These are phyloP conservation scores for Phytophthora rubi DNA, from an alignment of 352 stramenopile species.

Conservation along the genomic window DNA sequence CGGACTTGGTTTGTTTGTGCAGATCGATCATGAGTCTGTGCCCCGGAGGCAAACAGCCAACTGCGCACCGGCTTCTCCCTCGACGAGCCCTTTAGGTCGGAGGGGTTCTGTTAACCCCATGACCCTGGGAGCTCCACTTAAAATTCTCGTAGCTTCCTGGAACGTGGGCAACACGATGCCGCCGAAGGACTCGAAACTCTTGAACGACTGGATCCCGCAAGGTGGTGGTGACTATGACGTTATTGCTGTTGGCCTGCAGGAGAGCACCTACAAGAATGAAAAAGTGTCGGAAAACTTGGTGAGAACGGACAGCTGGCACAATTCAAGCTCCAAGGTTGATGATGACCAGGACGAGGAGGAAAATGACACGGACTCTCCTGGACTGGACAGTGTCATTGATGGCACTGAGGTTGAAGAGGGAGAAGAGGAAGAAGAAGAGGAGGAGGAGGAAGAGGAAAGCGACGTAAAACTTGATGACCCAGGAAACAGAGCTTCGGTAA, in stretches of 20 bases:
- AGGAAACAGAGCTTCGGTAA: constrained; percentile 4
- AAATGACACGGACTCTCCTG: constrained; percentile 5
- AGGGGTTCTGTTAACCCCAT: constrained; percentile 20
- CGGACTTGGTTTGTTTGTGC: not conserved
- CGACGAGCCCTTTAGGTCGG: constrained; percentile 3
- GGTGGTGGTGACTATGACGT: constrained; percentile 85
- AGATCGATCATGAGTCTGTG: constrained; percentile 22
- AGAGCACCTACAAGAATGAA: constrained; percentile 79
- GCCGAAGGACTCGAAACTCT: constrained; percentile 52
- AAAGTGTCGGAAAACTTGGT: constrained; percentile 43
- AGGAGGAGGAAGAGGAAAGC: constrained; percentile 32
- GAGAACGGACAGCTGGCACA: constrained; percentile 28
- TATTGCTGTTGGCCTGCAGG: constrained; percentile 82
- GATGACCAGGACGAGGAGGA: constrained; percentile 32
- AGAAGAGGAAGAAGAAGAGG: constrained; percentile 26
- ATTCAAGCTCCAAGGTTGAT: constrained; percentile 27
- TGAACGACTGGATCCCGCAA: constrained; percentile 78
- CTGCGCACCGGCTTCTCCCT: not conserved
- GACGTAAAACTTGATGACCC: constrained; percentile 15
- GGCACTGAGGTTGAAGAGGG: constrained; percentile 31
- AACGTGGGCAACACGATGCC: constrained; percentile 89
- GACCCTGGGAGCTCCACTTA: constrained; percentile 34
- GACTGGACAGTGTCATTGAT: constrained; percentile 33
- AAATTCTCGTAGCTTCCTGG: constrained; percentile 79
- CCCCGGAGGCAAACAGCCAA: constrained; percentile 25